Conservation (phyloP, 1,284 basidiomycete genomes). For the Ganoderma meredithae region DNA sequence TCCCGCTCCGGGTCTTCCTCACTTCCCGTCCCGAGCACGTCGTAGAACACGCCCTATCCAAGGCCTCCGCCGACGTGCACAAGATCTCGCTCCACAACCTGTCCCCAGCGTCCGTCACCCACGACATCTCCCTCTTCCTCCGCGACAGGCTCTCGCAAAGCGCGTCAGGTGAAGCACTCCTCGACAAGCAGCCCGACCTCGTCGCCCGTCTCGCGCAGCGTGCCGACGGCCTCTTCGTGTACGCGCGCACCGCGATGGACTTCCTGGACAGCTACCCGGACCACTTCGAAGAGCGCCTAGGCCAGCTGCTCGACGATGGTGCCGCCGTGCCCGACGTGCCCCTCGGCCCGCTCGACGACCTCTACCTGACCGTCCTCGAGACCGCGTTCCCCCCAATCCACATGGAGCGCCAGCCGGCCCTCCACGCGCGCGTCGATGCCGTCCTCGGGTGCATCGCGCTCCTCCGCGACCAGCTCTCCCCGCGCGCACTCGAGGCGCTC, state of each 20-base stretch:
- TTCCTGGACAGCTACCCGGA: conserved; percentile 16
- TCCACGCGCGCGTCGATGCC: background rate
- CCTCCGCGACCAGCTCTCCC: conserved; percentile 54
- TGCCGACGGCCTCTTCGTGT: conserved; percentile 27
- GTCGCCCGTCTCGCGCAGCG: conserved; percentile 12
- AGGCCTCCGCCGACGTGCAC: background rate
- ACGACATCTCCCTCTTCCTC: background rate
- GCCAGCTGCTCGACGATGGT: conserved; percentile 13
- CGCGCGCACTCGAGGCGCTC: conserved; percentile 85
- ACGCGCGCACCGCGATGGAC: conserved; percentile 16
- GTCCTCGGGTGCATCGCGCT: conserved; percentile 76
- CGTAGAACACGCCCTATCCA: background rate
- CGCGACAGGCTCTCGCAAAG: background rate
- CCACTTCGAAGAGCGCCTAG: conserved; percentile 13
- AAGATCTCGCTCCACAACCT: background rate
- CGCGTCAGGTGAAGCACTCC: background rate
- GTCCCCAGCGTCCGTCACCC: background rate
- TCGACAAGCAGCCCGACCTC: conserved; percentile 4
- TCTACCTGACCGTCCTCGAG: conserved; percentile 76
- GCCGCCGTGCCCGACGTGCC: background rate
- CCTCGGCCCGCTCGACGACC: conserved; percentile 15
- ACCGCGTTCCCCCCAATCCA: conserved; percentile 63
- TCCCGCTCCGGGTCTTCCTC: background rate
- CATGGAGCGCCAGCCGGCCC: background rate
- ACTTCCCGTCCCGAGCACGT: background rate